Conservation (phyloP, 495 filamentous ascomycete genomes). For the Cercophora samala region DNA sequence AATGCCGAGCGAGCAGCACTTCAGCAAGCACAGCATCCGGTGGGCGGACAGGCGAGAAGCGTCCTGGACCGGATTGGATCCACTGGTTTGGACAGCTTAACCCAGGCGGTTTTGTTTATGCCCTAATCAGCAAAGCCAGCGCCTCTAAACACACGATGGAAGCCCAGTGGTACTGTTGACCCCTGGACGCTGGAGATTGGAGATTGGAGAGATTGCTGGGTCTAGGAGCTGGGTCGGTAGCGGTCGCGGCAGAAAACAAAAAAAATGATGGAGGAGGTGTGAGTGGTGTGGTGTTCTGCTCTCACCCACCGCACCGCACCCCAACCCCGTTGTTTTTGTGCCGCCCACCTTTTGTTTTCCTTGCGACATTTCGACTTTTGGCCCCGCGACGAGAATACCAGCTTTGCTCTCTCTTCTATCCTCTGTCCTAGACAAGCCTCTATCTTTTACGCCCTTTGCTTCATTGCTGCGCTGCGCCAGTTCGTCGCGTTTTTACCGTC, state of each 20-base stretch:
- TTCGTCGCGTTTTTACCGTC: not conserved
- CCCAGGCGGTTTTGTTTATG: not conserved
- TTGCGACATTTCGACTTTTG: constrained; percentile 15
- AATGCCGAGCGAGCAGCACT: not conserved
- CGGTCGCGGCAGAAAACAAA: constrained; percentile 1
- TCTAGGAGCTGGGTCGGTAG: too few relatives aligned
- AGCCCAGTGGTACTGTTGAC: not conserved
- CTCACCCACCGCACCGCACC: constrained; percentile 3
- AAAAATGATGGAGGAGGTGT: not conserved
- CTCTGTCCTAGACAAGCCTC: not conserved
- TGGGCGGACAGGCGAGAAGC: not conserved
- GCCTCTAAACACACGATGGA: not conserved
- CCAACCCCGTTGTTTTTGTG: constrained; percentile 25
- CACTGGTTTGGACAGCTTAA: not conserved
- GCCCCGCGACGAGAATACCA: constrained; percentile 4
- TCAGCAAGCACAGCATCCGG: not conserved
- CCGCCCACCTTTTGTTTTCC: constrained; percentile 24
- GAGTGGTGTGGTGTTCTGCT: constrained; percentile 1
- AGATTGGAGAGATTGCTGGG: constrained; percentile 6
- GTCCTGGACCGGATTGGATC: not conserved
- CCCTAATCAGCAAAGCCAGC: constrained; percentile 5
- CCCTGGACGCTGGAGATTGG: not conserved
- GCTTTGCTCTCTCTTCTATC: not conserved
- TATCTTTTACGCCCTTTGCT: not conserved
- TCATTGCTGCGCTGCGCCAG: constrained; percentile 2